Base-by-base conservation (phyloP, 768 basidiomycete genomes). In the Tephrocybe sp. region DNA sequence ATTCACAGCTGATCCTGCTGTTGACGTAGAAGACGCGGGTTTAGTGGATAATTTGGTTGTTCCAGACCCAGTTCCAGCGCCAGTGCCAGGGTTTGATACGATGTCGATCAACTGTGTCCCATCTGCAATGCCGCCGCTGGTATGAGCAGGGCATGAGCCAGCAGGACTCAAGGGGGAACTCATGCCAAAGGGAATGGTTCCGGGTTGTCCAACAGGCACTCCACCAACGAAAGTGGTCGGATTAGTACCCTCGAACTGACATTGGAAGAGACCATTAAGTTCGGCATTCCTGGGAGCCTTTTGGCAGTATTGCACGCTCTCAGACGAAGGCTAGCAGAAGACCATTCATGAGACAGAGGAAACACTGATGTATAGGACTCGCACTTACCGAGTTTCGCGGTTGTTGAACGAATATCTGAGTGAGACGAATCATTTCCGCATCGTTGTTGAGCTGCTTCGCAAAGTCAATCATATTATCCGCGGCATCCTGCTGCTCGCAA, bases 391-490 rank as follows among this genome's bases (percentile, higher is more conserved):
- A 69, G 61, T 83, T 82, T 37, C 80, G 73, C 0, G 81, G 75
- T 64, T 82, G 82, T 62, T 83, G 80, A 4, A 57, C 68, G 50
- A 80, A 83, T 39, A 82, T 69, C 57, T 81, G 79, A 2, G 81
- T 65, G 31, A 76, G 61, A 23, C 51, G 63, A 62, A 82, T 79
- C 77, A 80, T 78, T 19, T 70, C 56, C 0, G 70, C 46, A 57
- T 76, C 56, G 42, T 71, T 78, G 42, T 72, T 70, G 38, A 80
- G 72, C 7, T 65, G 59, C 58, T 75, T 66, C 11, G 67, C 68
- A 12, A 78, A 56, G 61, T 75, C 69, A 38, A 82, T 67, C 73
- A 81, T 77, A 13, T 64, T 48, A 52, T 82, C 81, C 21, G 75
- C 80, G 16, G 78, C 68, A 54, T 82, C 59, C 54, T 83, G 81